Evolutionary conservation across 2,329 filamentous ascomycete species (phyloP), one percentile per base, ranked within the genome.

Genomic region (Pseudohalonectria lignicola): DNA sequence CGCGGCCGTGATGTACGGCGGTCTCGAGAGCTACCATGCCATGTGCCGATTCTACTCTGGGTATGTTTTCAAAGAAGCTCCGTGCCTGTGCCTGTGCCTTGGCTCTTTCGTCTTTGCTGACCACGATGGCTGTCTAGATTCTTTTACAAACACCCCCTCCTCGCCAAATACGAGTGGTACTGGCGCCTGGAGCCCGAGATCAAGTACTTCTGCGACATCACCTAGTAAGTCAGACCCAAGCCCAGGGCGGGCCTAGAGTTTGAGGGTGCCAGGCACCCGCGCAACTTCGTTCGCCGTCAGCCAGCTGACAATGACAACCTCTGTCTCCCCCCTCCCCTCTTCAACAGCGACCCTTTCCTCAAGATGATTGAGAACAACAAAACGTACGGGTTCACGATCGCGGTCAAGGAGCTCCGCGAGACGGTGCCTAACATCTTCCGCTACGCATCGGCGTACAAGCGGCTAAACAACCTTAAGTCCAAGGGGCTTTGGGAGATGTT

Each of bases 31-130:
- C 63, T 98, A 98, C 57, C 92, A 98, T 54, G 82, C 93, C 62
- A 98, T 98, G 92, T 98, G 92, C 59, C 79, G 92, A 50, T 98
- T 98, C 69, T 98, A 98, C 65, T 98, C 92, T 45, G 92, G 90
- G 82, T 92, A 68, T 52, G 78, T 63, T 34, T 8, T n/a, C n/a
- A n/a, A n/a, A n/a, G n/a, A n/a, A n/a, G n/a, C n/a, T n/a, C 7
- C 4, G 10, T 17, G 19, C 21, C 9, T 13, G n/a, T 19, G n/a
- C 16, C n/a, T 25, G n/a, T n/a, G n/a, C n/a, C n/a, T n/a, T n/a
- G 26, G 28, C 18, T 11, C 11, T 10, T 9, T 13, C 8, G 12
- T 15, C 21, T 15, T 2, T 29, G 28, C 37, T 35, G 3, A 36
- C 28, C 4, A 15, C 4, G 15, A 5, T 9, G 3, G 12, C 8